Evolutionary conservation across 805 yeast genomes (phyloP).

Genomic region (Ogataea paraovalis): DNA sequence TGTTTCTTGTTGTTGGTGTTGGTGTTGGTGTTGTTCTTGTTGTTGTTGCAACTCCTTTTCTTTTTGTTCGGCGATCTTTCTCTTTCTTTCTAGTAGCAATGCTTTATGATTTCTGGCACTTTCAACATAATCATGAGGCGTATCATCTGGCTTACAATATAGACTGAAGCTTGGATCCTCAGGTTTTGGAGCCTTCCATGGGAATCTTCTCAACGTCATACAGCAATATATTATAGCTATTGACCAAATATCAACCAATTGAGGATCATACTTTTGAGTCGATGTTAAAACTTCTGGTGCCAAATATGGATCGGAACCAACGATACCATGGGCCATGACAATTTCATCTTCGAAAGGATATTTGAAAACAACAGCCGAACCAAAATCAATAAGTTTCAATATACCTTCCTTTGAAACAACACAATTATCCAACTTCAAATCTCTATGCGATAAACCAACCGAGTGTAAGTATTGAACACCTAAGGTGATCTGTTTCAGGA

Average conservation of each 20-base stretch:
- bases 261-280: conserved; percentile 63
- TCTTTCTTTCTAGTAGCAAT: conserved; percentile 54
- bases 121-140: conserved; percentile 68
- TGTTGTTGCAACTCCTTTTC: conserved; percentile 17
- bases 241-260: conserved; percentile 80
- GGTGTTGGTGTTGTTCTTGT: conserved; percentile 5
- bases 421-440: conserved; percentile 78
- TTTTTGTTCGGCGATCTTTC: conserved; percentile 37
- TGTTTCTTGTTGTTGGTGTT: background rate
- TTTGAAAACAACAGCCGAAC: conserved; percentile 77
- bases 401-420: conserved; percentile 72
- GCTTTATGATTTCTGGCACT: conserved; percentile 71
- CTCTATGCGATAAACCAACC: conserved; percentile 79
- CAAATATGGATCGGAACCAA: conserved; percentile 82
- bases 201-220: conserved; percentile 80
- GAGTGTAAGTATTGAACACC: conserved; percentile 75
- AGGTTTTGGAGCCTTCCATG: conserved; percentile 78
- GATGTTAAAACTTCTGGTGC: conserved; percentile 72
- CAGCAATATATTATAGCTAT: conserved; percentile 81
- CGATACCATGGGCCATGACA: conserved; percentile 68
- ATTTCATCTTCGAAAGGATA: conserved; percentile 64
- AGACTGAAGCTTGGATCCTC: conserved; percentile 68
- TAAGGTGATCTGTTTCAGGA: conserved; percentile 65
- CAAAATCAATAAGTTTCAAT: conserved; percentile 76
- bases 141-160: conserved; percentile 64